These are phyloP conservation scores for Suillus spraguei DNA, from an alignment of 768 basidiomycete species.

Conservation along the genomic window DNA sequence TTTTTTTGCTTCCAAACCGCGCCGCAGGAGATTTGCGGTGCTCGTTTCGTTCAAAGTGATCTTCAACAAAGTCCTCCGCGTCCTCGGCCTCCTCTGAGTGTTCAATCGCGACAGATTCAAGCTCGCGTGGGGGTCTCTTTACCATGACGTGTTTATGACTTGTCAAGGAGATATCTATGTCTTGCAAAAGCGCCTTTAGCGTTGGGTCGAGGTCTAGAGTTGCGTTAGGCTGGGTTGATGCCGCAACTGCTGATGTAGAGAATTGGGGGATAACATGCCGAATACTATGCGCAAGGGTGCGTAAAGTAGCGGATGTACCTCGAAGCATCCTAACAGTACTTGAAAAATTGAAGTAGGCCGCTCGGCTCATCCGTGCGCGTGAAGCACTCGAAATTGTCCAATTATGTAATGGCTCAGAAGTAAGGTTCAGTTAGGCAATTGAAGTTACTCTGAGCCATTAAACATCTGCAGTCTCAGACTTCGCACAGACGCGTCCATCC, in stretches of 20 bases:
- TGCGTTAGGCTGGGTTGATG: constrained; percentile 53
- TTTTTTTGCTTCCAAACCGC: constrained; percentile 69
- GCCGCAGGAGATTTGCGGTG: constrained; percentile 81
- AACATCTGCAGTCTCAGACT: not conserved
- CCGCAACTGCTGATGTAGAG: constrained; percentile 33
- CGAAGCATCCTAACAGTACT: constrained; percentile 23
- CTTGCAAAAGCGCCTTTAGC: constrained; percentile 60
- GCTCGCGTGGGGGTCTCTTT: constrained; percentile 44
- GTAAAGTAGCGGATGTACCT: constrained; percentile 26
- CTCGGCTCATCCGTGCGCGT: not conserved
- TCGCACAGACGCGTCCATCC: constrained; percentile 3
- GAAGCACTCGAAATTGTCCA: not conserved
- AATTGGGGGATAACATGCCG: constrained; percentile 28
- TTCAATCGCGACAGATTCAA: constrained; percentile 52
- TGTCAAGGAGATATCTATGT: constrained; percentile 66
- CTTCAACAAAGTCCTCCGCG: constrained; percentile 33
- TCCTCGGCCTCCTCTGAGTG: constrained; percentile 35
- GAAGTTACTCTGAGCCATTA: too few species aligned
- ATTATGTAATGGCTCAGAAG: constrained; percentile 21
- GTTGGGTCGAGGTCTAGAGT: constrained; percentile 68
- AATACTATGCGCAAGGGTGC: constrained; percentile 24
- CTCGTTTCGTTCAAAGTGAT: constrained; percentile 29
- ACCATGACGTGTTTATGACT: constrained; percentile 36
- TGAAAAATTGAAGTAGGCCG: not conserved
- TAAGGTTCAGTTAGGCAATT: not conserved